A percentile compares a stretch with the other conserved stretches of the same genome.
phyloP scores from a whole-genome alignment of 441 rosid genomes.

The Populus trichocarpa region DNA sequence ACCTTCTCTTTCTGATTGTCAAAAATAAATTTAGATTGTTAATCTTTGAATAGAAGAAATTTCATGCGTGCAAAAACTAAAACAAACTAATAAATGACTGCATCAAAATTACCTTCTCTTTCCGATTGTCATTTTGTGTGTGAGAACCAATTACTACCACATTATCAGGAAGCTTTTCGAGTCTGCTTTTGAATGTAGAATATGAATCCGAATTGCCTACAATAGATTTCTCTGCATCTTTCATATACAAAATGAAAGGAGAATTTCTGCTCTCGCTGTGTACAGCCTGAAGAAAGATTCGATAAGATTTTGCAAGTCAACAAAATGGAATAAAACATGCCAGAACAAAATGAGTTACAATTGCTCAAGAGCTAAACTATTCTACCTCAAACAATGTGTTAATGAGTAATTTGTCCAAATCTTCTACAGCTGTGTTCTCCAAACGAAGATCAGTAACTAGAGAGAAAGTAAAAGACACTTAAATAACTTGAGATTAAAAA shows the following conservation, averaged over 20 bases:
- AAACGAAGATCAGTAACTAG: constrained; percentile 61
- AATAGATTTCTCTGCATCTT: constrained; percentile 79
- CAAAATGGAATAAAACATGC: constrained; percentile 12
- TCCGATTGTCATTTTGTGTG: constrained; percentile 63
- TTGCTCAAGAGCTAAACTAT: background rate
- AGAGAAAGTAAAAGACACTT: constrained; percentile 11
- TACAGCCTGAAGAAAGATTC: constrained; percentile 42
- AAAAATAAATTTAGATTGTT: no score
- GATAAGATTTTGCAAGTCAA: constrained; percentile 13
- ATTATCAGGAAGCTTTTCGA: constrained; percentile 69
- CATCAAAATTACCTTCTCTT: constrained; percentile 57
- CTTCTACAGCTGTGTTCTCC: constrained; percentile 50
- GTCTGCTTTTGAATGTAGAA: constrained; percentile 53
- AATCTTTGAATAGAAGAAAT: background rate
- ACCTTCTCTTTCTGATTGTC: constrained; percentile 82
- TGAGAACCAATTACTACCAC: constrained; percentile 68
- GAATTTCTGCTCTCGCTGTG: constrained; percentile 54
- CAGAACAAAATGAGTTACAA: constrained; percentile 4
- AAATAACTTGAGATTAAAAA: background rate
- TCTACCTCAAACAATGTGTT: constrained; percentile 70
- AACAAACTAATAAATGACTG: background rate
- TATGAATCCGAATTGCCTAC: constrained; percentile 62
- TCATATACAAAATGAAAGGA: constrained; percentile 75
- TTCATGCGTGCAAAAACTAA: background rate
- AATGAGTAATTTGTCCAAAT: constrained; percentile 59